Percentiles rank a stretch among this genome's conserved stretches.
Conservation (phyloP, 2,329 filamentous ascomycete genomes). For the Monosporascus sp. region DNA sequence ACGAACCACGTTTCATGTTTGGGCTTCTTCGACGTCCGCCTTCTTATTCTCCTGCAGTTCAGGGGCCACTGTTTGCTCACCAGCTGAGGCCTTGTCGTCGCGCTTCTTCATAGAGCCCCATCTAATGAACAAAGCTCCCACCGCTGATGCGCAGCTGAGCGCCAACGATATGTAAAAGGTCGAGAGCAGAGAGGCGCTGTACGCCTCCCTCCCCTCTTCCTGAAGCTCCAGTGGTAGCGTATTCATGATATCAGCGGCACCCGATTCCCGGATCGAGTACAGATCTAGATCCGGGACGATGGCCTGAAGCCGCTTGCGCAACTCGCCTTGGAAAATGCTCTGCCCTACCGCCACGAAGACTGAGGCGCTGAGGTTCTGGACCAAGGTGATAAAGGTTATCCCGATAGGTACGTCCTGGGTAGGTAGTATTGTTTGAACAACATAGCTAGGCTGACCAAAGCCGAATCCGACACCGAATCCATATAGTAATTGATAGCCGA, state of each 20-base stretch:
- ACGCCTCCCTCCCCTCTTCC: background rate
- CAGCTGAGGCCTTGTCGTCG: background rate
- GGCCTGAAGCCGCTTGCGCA: slow-evolving; percentile 1
- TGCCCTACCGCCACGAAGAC: slow-evolving; percentile 13
- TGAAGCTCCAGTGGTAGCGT: background rate
- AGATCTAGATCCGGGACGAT: background rate
- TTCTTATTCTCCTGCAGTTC: background rate
- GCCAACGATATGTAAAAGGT: background rate
- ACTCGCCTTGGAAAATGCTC: slow-evolving; percentile 11
- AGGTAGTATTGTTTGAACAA: slow-evolving; percentile 13
- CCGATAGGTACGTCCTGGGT: slow-evolving; percentile 12
- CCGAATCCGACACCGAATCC: slow-evolving; percentile 15
- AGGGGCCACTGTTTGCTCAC: background rate
- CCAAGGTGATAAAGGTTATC: slow-evolving; percentile 9
- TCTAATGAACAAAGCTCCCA: background rate
- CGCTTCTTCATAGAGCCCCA: background rate
- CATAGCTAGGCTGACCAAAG: slow-evolving; percentile 13
- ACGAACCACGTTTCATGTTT: background rate
- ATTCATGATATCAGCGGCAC: background rate
- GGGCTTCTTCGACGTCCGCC: background rate
- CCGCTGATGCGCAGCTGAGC: background rate
- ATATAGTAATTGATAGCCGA: slow-evolving; percentile 12
- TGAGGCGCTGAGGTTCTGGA: slow-evolving; percentile 16
- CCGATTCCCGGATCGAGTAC: background rate
- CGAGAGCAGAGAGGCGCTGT: background rate